These are phyloP conservation scores for Cordia subcordata DNA, from an alignment of 257 asterid genomes.

Conservation along the genomic window DNA sequence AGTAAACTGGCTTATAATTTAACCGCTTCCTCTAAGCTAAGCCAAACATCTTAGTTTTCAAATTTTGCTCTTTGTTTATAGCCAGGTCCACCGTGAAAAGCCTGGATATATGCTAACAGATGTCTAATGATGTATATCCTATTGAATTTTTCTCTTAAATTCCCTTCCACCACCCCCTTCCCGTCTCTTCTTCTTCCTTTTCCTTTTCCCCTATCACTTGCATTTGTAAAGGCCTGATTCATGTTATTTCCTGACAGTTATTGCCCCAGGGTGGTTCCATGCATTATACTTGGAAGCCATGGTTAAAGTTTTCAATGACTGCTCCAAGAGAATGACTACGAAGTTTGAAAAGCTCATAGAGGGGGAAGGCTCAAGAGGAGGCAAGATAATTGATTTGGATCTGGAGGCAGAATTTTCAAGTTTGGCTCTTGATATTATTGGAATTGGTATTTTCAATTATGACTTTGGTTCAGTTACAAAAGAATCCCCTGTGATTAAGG, in stretches of 20 bases:
- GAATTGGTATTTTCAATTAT: slow-evolving; percentile 86
- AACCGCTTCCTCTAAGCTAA: no score
- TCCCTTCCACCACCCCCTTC: no score
- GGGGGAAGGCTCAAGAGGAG: slow-evolving; percentile 44
- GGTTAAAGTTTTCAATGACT: slow-evolving; percentile 77
- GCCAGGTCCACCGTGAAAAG: no score
- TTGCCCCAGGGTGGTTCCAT: slow-evolving; percentile 94
- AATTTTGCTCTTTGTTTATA: no score
- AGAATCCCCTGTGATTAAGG: slow-evolving; percentile 98
- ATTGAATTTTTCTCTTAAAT: neutral
- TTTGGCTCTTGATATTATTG: slow-evolving; percentile 93
- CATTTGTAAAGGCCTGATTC: neutral
- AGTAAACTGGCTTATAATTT: no score
- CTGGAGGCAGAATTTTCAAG: slow-evolving; percentile 93
- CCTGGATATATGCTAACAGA: no score
- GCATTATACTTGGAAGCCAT: slow-evolving; percentile 90
- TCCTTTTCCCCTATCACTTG: neutral
- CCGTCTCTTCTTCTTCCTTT: no score
- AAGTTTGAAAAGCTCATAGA: slow-evolving; percentile 73
- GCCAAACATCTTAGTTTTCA: no score
- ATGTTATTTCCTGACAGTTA: slow-evolving; percentile 42
- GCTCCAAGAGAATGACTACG: slow-evolving; percentile 61
- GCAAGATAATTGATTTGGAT: slow-evolving; percentile 58
- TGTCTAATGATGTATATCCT: no score
- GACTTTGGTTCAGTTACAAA: slow-evolving; percentile 94